Percentiles rank a stretch among this genome's conserved stretches.
phyloP scores from a whole-genome alignment of 1,139 yeast genomes.

The Kodamaea ohmeri region DNA sequence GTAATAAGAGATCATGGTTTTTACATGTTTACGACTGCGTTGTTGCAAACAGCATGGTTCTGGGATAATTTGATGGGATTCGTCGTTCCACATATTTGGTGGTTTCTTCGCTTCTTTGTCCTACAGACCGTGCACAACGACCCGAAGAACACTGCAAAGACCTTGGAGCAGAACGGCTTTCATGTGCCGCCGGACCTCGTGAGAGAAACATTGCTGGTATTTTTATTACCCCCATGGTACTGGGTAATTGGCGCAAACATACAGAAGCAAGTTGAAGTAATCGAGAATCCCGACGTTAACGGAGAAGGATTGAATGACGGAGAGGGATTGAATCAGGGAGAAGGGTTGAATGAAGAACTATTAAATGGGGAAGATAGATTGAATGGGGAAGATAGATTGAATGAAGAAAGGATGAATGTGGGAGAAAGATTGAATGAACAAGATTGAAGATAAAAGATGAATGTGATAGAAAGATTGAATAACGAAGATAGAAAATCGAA shows the following conservation, averaged over 20 bases:
- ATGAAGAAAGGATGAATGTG: too few species aligned
- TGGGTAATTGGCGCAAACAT: conserved; percentile 22
- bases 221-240: conserved; percentile 40
- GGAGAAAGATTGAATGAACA: too few species aligned
- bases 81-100: conserved; percentile 32
- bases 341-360: background rate
- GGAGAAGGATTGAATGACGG: background rate
- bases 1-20: background rate
- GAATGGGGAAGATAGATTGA: too few species aligned
- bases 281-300: background rate
- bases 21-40: background rate
- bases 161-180: conserved; percentile 9
- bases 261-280: too few species aligned
- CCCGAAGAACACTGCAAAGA: conserved; percentile 2
- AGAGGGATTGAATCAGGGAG: background rate
- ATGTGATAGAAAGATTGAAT: too few species aligned
- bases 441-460: too few species aligned
- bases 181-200: conserved; percentile 13
- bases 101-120: conserved; percentile 31
- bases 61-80: conserved; percentile 2
- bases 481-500: too few species aligned
- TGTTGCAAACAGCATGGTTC: background rate
- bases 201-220: conserved; percentile 16
- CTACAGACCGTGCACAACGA: conserved; percentile 2
- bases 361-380: too few species aligned